These are phyloP conservation scores for Mortierella alpina DNA, from an alignment of 192 early-diverging fungal species.

Conservation along the genomic window DNA sequence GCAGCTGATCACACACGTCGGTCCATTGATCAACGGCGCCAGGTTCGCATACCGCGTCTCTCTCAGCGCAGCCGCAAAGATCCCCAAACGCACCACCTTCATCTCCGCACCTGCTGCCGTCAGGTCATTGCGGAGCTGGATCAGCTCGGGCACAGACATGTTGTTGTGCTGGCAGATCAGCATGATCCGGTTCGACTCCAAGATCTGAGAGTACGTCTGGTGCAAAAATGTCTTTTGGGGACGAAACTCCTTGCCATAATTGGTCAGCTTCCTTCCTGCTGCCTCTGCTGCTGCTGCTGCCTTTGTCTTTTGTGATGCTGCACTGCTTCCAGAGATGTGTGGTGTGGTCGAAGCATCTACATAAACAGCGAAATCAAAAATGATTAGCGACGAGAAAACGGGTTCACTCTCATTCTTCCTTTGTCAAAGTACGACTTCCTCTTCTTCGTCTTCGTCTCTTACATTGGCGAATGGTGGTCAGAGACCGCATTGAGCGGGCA, in stretches of 20 bases:
- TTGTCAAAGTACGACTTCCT: background rate
- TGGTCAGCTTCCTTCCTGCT: conserved; percentile 39
- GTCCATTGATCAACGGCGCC: conserved; percentile 61
- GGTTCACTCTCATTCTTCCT: background rate
- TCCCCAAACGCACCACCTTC: conserved; percentile 58
- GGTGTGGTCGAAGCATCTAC: conserved; percentile 36
- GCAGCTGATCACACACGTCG: conserved; percentile 62
- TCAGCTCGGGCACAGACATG: conserved; percentile 64
- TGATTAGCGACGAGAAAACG: background rate
- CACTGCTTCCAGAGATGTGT: conserved; percentile 12
- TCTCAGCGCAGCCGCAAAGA: conserved; percentile 59
- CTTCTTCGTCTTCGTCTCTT: background rate
- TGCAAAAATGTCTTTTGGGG: conserved; percentile 60
- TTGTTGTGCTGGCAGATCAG: conserved; percentile 72
- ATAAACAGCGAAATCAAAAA: background rate
- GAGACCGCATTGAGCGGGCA: conserved; percentile 24
- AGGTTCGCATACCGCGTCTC: conserved; percentile 61
- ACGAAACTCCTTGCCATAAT: conserved; percentile 57
- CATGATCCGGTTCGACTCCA: conserved; percentile 62
- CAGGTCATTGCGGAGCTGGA: conserved; percentile 60
- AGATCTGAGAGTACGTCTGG: conserved; percentile 56
- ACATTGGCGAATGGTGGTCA: conserved; percentile 35
- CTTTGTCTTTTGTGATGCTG: conserved; percentile 14
- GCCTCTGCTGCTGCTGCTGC: conserved; percentile 21
- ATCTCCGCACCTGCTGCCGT: conserved; percentile 45